These are phyloP conservation scores for Beauveria rudraprayagi DNA, from an alignment of 2,329 filamentous ascomycete genomes.

Conservation along the genomic window DNA sequence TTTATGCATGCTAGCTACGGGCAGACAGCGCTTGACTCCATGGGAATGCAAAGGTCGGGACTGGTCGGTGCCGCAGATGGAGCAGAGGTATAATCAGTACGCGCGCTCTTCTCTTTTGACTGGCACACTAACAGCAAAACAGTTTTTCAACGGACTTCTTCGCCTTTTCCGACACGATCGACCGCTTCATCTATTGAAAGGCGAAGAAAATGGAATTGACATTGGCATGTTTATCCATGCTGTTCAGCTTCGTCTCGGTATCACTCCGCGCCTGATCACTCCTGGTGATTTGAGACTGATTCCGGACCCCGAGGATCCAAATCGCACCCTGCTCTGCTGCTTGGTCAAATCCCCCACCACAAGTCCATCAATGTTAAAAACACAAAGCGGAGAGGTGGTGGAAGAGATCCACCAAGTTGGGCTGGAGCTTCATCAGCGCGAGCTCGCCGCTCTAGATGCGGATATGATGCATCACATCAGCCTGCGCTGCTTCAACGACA, in stretches of 20 bases:
- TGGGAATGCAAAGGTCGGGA: conserved; percentile 9
- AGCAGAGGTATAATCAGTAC: conserved; percentile 15
- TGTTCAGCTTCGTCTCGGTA: conserved; percentile 20
- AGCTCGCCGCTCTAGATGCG: conserved; percentile 23
- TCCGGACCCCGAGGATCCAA: conserved; percentile 14
- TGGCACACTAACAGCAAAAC: not conserved
- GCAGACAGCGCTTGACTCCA: conserved; percentile 21
- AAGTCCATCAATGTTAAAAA: conserved; percentile 12
- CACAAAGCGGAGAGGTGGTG: conserved; percentile 18
- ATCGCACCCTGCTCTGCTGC: conserved; percentile 23
- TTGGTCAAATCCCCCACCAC: not conserved
- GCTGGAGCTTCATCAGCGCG: conserved; percentile 31
- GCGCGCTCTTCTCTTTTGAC: not conserved
- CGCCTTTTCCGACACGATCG: conserved; percentile 21
- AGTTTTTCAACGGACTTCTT: conserved; percentile 26
- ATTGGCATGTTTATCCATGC: conserved; percentile 31
- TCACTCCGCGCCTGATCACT: conserved; percentile 24
- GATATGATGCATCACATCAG: conserved; percentile 28
- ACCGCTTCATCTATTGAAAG: conserved; percentile 30
- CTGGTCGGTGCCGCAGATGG: conserved; percentile 20
- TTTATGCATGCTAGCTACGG: conserved; percentile 24
- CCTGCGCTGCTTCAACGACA: conserved; percentile 32
- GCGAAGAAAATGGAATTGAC: conserved; percentile 28
- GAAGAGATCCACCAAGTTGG: conserved; percentile 30
- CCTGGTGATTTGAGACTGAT: conserved; percentile 27